Evolutionary conservation across 495 filamentous ascomycete species (phyloP).

Genomic region (Aspergillus sclerotiicarbonarius): DNA sequence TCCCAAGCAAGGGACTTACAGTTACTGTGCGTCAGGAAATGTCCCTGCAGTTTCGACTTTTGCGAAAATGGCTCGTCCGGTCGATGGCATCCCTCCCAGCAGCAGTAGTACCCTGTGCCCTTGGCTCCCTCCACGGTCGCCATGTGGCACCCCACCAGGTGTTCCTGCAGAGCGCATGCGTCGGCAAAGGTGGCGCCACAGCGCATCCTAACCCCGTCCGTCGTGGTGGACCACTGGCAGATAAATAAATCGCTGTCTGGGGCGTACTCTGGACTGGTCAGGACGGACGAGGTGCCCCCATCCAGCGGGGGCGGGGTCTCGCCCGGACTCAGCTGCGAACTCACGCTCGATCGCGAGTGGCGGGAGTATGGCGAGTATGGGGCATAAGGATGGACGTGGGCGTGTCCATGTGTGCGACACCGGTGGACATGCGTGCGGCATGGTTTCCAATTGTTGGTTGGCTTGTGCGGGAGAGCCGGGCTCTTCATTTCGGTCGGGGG

Average conservation of each 20-base stretch:
- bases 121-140: slow-evolving; percentile 41
- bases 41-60: slow-evolving; percentile 50
- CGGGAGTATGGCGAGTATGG: slow-evolving; percentile 45
- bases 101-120: slow-evolving; percentile 49
- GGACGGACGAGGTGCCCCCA: slow-evolving; percentile 34
- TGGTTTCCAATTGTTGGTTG: slow-evolving; percentile 25
- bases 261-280: slow-evolving; percentile 41
- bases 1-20: slow-evolving; percentile 26
- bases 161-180: slow-evolving; percentile 41
- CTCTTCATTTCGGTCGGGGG: slow-evolving; percentile 23
- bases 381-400: slow-evolving; percentile 27
- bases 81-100: slow-evolving; percentile 47
- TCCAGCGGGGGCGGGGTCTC: slow-evolving; percentile 48
- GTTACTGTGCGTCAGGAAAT: slow-evolving; percentile 49
- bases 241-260: slow-evolving; percentile 34
- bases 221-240: slow-evolving; percentile 37
- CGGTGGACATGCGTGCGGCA: slow-evolving; percentile 38
- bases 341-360: slow-evolving; percentile 42
- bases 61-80: slow-evolving; percentile 49
- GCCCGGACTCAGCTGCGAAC: slow-evolving; percentile 42
- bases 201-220: slow-evolving; percentile 28
- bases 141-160: slow-evolving; percentile 42
- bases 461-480: slow-evolving; percentile 25
- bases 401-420: slow-evolving; percentile 35
- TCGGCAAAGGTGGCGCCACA: slow-evolving; percentile 39